phyloP scores from a whole-genome alignment of 2,329 filamentous ascomycete species.

The Neofusicoccum umdonicola region DNA sequence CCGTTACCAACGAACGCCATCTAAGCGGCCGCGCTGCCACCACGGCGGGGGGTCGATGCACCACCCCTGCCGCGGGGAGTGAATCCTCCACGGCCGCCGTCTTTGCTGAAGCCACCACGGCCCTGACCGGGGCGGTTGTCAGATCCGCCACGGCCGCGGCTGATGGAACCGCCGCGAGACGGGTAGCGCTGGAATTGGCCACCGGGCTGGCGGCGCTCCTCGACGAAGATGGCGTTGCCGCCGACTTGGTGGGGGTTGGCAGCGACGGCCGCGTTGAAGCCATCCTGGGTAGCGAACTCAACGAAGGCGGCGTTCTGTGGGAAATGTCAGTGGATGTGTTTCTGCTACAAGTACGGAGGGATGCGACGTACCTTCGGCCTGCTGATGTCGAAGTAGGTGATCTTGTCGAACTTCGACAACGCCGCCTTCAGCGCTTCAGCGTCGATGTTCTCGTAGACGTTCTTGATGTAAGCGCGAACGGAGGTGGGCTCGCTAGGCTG shows the following conservation, averaged over 20 bases:
- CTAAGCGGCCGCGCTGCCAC: slow-evolving; percentile 35
- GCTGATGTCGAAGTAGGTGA: slow-evolving; percentile 63
- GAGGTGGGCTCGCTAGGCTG: slow-evolving; percentile 69
- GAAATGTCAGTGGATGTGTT: slow-evolving; percentile 21
- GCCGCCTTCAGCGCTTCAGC: slow-evolving; percentile 67
- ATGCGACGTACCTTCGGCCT: slow-evolving; percentile 66
- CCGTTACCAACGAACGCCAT: background rate
- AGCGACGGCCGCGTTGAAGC: slow-evolving; percentile 76
- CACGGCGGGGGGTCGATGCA: slow-evolving; percentile 55
- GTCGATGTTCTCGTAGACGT: slow-evolving; percentile 85
- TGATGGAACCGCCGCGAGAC: slow-evolving; percentile 38
- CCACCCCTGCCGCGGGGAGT: slow-evolving; percentile 42
- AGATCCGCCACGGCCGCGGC: slow-evolving; percentile 65
- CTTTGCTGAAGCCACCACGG: slow-evolving; percentile 68
- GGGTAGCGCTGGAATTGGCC: slow-evolving; percentile 35
- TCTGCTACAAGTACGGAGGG: no score
- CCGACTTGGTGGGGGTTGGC: slow-evolving; percentile 85
- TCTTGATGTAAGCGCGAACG: slow-evolving; percentile 89
- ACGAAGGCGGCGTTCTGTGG: slow-evolving; percentile 91
- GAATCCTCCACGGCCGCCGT: slow-evolving; percentile 67
- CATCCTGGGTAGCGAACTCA: slow-evolving; percentile 79
- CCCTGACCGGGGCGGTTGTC: slow-evolving; percentile 56
- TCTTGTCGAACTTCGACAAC: slow-evolving; percentile 67
- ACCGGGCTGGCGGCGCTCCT: slow-evolving; percentile 72
- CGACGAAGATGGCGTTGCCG: slow-evolving; percentile 78